These are phyloP conservation scores for Caloboletus inedulis DNA, from an alignment of 1,284 basidiomycete species.

Conservation along the genomic window DNA sequence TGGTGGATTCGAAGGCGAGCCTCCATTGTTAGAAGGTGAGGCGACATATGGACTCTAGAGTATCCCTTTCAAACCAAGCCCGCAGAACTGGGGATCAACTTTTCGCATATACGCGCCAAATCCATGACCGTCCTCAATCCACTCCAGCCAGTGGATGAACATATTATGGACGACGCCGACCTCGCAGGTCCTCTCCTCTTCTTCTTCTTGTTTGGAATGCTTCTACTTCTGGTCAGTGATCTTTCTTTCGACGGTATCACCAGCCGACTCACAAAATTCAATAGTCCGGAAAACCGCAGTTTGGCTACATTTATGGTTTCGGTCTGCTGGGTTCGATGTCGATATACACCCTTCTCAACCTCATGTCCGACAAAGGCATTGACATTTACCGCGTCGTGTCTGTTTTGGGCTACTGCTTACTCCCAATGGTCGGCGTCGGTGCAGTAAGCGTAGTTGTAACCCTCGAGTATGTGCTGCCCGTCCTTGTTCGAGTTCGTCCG, in stretches of 20 bases:
- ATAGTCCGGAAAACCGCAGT: conserved; percentile 97
- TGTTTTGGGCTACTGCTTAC: conserved; percentile 94
- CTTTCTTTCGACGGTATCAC: not conserved
- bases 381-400: conserved; percentile 96
- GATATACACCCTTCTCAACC: conserved; percentile 93
- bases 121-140: conserved; percentile 96
- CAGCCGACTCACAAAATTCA: not conserved
- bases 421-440: conserved; percentile 97
- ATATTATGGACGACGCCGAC: conserved; percentile 99
- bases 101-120: conserved; percentile 92
- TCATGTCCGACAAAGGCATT: conserved; percentile 95
- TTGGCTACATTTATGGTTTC: conserved; percentile 98
- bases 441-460: conserved; percentile 85
- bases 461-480: conserved; percentile 69
- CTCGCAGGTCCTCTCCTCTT: conserved; percentile 95
- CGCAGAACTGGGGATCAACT: conserved; percentile 95
- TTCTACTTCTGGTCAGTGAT: conserved; percentile 81
- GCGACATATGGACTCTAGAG: not conserved
- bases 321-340: conserved; percentile 92
- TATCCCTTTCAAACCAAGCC: conserved; percentile 1
- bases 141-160: conserved; percentile 80
- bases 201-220: conserved; percentile 90
- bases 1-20: conserved; percentile 93
- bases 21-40: conserved; percentile 87
- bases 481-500: not conserved